Percentiles rank a stretch among this genome's conserved stretches.
These are phyloP conservation scores for Gloeostereum incarnatum DNA, from an alignment of 768 basidiomycete species.

Conservation along the genomic window DNA sequence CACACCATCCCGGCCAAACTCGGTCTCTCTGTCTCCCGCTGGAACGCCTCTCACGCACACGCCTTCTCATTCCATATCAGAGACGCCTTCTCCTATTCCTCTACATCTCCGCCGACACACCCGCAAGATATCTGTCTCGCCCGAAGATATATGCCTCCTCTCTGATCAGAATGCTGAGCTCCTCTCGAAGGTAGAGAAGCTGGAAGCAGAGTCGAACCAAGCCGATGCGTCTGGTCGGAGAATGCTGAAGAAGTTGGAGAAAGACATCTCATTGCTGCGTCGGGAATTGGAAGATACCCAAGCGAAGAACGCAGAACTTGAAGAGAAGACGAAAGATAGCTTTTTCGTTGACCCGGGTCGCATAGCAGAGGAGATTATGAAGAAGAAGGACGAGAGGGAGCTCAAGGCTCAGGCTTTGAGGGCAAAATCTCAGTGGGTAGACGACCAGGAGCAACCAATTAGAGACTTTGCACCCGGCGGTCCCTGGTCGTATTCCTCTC, in stretches of 20 bases:
- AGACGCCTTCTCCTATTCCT: constrained; percentile 14
- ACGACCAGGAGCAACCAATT: constrained; percentile 22
- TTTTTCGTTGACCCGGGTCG: constrained; percentile 31
- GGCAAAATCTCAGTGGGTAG: constrained; percentile 19
- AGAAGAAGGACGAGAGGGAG: constrained; percentile 38
- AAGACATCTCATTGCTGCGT: constrained; percentile 66
- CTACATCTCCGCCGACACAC: constrained; percentile 17
- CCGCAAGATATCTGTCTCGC: constrained; percentile 54
- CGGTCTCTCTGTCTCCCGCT: constrained; percentile 22
- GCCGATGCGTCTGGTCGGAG: constrained; percentile 62
- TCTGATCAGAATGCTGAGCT: constrained; percentile 83
- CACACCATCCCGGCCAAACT: constrained; percentile 20
- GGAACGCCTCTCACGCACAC: constrained; percentile 15
- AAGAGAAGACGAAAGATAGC: constrained; percentile 47
- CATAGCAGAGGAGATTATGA: constrained; percentile 30
- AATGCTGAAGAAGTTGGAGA: constrained; percentile 64
- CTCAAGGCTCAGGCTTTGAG: constrained; percentile 46
- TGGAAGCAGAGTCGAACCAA: constrained; percentile 60
- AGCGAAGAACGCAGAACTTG: constrained; percentile 59
- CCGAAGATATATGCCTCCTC: constrained; percentile 58
- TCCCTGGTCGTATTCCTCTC: constrained; percentile 9
- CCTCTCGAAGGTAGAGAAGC: constrained; percentile 60
- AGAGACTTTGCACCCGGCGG: constrained; percentile 58
- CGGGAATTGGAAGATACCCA: constrained; percentile 75
- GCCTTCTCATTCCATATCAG: constrained; percentile 15